phyloP scores from a whole-genome alignment of 441 rosid species.

The Gossypium schwendimanii region DNA sequence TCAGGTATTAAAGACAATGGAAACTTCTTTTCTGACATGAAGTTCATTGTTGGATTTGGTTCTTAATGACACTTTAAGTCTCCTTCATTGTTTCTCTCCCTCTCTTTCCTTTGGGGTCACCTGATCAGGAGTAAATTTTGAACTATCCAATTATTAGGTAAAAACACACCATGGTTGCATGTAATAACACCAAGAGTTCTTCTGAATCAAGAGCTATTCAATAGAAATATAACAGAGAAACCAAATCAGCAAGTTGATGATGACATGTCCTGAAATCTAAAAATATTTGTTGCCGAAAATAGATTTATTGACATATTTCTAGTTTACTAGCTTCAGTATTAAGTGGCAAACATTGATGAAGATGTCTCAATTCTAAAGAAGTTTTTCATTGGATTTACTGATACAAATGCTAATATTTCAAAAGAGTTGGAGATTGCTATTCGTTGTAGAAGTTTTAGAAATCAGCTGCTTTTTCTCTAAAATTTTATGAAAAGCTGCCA shows the following conservation, averaged over 20 bases:
- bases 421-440: not conserved
- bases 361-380: not conserved
- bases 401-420: not conserved
- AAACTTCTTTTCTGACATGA: not conserved
- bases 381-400: not conserved
- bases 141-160: not conserved
- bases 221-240: conserved; percentile 1
- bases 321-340: not conserved
- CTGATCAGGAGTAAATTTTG: not conserved
- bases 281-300: not conserved
- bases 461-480: not conserved
- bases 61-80: not conserved
- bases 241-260: not conserved
- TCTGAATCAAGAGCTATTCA: not conserved
- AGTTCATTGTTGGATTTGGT: not conserved
- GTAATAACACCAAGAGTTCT: not conserved
- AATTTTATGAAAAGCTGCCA: not conserved
- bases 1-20: conserved; percentile 48
- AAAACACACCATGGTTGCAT: not conserved
- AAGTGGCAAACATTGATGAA: not conserved
- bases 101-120: not conserved
- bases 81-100: not conserved
- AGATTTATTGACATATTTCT: not conserved
- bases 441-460: not conserved
- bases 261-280: not conserved